A percentile compares a stretch with the other conserved stretches of the same genome.
phyloP scores from a whole-genome alignment of 2,329 filamentous ascomycete genomes.

The Phaeosphaeriaceae sp. region DNA sequence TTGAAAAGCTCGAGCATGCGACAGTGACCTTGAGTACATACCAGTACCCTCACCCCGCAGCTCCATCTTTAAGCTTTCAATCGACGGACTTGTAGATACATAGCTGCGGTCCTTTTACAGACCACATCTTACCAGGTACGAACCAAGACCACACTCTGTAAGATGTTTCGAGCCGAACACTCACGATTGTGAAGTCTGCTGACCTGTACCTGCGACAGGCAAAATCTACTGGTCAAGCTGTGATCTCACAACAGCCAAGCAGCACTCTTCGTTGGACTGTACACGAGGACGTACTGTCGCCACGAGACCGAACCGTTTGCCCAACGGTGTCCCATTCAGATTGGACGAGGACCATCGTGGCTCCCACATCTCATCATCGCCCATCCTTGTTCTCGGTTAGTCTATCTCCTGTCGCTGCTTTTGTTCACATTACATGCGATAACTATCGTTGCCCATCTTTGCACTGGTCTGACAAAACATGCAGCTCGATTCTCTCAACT shows the following conservation, averaged over 20 bases:
- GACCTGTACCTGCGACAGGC: slow-evolving; percentile 20
- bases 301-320: slow-evolving; percentile 35
- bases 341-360: slow-evolving; percentile 15
- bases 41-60: background rate
- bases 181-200: slow-evolving; percentile 18
- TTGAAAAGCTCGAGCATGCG: slow-evolving; percentile 21
- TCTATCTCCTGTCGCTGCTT: background rate
- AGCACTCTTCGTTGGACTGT: slow-evolving; percentile 27
- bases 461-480: background rate
- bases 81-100: background rate
- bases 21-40: background rate
- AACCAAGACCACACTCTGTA: background rate
- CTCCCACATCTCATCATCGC: slow-evolving; percentile 15
- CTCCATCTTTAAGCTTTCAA: background rate
- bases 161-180: background rate
- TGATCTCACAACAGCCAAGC: slow-evolving; percentile 24
- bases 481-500: background rate
- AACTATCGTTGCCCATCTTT: background rate
- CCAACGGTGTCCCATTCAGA: slow-evolving; percentile 19
- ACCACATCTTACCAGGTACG: background rate
- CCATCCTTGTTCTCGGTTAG: slow-evolving; percentile 1
- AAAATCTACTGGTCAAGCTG: slow-evolving; percentile 21
- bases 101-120: background rate
- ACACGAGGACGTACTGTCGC: slow-evolving; percentile 27
- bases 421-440: background rate